Percentiles rank a stretch among this genome's conserved stretches.
Conservation (phyloP, 495 filamentous ascomycete species). For the Bryoglossum gracile region DNA sequence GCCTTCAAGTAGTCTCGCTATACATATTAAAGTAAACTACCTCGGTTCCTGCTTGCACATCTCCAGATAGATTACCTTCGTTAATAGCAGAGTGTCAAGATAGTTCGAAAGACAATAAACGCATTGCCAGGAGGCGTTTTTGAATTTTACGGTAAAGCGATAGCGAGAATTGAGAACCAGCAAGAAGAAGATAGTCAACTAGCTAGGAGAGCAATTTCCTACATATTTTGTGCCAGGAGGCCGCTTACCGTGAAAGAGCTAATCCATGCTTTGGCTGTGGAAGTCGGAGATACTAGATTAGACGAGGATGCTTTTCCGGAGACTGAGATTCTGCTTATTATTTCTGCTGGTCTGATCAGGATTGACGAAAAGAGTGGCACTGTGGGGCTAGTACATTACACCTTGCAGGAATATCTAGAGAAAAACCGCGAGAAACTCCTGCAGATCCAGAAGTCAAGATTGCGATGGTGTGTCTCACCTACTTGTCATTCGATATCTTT, state of each 20-base stretch:
- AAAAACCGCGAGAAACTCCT: neutral
- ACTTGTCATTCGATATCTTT: constrained; percentile 11
- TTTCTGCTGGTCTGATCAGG: constrained; percentile 30
- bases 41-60: constrained; percentile 6
- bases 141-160: constrained; percentile 2
- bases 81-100: neutral
- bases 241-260: constrained; percentile 27
- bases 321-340: constrained; percentile 22
- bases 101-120: neutral
- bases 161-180: constrained; percentile 21
- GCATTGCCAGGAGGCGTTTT: constrained; percentile 1
- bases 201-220: neutral
- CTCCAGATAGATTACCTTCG: constrained; percentile 4
- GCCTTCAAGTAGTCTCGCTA: no score
- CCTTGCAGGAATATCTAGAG: constrained; percentile 10
- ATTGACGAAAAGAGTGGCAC: constrained; percentile 38
- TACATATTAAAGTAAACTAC: no score
- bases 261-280: constrained; percentile 29
- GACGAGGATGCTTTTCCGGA: constrained; percentile 27
- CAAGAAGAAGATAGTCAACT: constrained; percentile 15
- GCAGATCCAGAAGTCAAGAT: constrained; percentile 3
- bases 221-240: constrained; percentile 4
- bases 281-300: constrained; percentile 17
- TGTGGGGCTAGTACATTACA: constrained; percentile 34
- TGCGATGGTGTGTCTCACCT: constrained; percentile 3